Evolutionary conservation across 345 rosid species (phyloP).

Genomic region (Lagerstroemia speciosa): DNA sequence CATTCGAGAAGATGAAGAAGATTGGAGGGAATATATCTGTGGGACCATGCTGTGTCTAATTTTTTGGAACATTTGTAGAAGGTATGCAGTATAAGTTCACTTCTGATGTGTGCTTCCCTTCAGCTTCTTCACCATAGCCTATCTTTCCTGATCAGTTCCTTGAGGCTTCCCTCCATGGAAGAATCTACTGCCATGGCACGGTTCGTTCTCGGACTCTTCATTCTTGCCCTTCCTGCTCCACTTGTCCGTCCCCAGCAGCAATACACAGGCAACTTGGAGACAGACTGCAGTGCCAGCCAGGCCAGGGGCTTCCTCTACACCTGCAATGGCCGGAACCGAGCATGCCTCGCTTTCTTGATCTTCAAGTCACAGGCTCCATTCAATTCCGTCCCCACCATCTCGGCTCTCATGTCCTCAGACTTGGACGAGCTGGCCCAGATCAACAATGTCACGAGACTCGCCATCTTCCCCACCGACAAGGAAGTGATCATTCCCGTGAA

Average conservation of each 20-base stretch:
- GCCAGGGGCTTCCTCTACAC: slow-evolving; percentile 31
- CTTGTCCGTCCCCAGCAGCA: slow-evolving; percentile 18
- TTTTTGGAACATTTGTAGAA: neutral
- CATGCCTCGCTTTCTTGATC: slow-evolving; percentile 36
- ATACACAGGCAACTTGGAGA: slow-evolving; percentile 23
- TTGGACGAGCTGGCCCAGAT: slow-evolving; percentile 17
- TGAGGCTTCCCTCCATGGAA: neutral
- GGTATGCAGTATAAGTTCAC: too few relatives aligned
- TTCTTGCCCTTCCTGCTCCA: slow-evolving; percentile 1
- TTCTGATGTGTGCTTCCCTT: neutral
- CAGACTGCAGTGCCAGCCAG: slow-evolving; percentile 17
- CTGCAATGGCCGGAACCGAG: slow-evolving; percentile 23
- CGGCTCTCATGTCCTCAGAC: slow-evolving; percentile 25
- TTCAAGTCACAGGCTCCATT: slow-evolving; percentile 29
- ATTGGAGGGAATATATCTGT: neutral
- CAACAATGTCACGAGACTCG: slow-evolving; percentile 26
- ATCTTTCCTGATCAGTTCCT: neutral
- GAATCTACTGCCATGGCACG: neutral
- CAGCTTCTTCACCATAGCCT: neutral
- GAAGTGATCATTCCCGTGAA: slow-evolving; percentile 37
- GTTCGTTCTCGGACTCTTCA: neutral
- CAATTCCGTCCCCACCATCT: slow-evolving; percentile 29
- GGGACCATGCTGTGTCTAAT: neutral
- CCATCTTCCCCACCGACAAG: slow-evolving; percentile 18
- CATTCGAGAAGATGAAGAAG: neutral